Evolutionary conservation across 2,329 filamentous ascomycete species (phyloP).

Genomic region (Colletotrichum sp.): DNA sequence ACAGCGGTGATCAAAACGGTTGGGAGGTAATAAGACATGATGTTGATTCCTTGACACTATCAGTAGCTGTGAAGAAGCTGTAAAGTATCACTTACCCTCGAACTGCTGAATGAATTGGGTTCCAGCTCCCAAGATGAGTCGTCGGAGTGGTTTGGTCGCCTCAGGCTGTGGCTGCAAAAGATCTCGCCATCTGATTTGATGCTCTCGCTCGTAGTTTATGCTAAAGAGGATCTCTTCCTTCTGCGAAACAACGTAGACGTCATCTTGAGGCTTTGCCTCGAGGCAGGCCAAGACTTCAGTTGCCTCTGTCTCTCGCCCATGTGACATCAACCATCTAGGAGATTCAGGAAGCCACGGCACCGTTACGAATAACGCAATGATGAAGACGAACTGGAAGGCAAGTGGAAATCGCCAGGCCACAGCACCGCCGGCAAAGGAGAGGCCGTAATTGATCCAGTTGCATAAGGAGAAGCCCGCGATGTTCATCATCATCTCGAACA

Average conservation of each 20-base stretch:
- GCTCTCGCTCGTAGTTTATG: neutral
- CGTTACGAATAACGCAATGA: conserved; percentile 31
- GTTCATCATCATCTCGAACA: conserved; percentile 35
- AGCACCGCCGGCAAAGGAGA: conserved; percentile 39
- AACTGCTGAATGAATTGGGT: neutral
- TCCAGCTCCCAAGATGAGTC: neutral
- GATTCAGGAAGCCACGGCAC: conserved; percentile 37
- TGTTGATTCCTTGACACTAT: conserved; percentile 22
- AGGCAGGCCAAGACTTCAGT: neutral
- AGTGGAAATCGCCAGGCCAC: conserved; percentile 50
- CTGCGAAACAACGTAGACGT: neutral
- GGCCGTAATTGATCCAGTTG: conserved; percentile 45
- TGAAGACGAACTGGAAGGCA: conserved; percentile 40
- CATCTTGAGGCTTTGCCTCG: neutral
- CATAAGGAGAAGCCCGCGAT: conserved; percentile 35
- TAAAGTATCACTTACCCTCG: conserved; percentile 26
- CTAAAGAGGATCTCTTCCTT: neutral
- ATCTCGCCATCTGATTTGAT: neutral
- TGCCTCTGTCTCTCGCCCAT: conserved; percentile 32
- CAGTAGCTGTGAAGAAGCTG: conserved; percentile 21
- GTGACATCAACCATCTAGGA: conserved; percentile 36
- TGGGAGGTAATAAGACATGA: conserved; percentile 38
- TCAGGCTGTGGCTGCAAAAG: neutral
- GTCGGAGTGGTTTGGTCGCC: neutral
- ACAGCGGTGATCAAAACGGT: conserved; percentile 55